Base-by-base conservation (phyloP, 805 yeast genomes). In the Metschnikowia bowlesiae region DNA sequence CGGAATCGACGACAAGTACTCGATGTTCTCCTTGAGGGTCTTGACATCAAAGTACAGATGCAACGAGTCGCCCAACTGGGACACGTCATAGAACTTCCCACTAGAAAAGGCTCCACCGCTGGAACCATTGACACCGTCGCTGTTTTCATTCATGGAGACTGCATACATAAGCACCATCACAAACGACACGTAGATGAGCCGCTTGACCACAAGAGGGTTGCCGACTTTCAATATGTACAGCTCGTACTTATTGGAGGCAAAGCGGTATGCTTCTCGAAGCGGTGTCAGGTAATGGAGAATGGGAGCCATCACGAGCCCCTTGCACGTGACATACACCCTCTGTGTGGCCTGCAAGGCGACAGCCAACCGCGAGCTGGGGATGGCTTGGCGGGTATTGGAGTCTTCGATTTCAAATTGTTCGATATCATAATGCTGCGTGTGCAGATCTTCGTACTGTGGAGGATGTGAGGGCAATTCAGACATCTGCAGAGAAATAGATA, bases 201-300 rank as follows among this genome's bases (percentile, higher is more conserved):
- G 73, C 57, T 87, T 85, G 29, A 91, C 82, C 29, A 92, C 85
- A 44, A 89, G 67, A 4, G 97, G 97, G 62, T 91, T 89, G 4
- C 97, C 96, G n/a, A 87, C 57, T 52, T 79, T 79, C 16, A 83
- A 73, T 10, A 92, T 66, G 29, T 74, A 66, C 31, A 70, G 66
- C 58, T 91, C 96, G 47, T 81, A 69, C 47, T 76, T 74, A 37
- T 70, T 66, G 48, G 66, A 66, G 41, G 75, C 55, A 50, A 64
- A 73, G 43, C 66, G 63, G 54, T 74, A 75, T 2, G 76, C 71
- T 59, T 79, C 82, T 55, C 74, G 73, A 4, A 80, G 71, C 1
- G 85, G 84, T 55, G 79, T 83, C 47, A 79, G 59, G 22, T 76
- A 74, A 28, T 65, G 69, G 28, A 72, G 59, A 11, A 79, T 65